Conservation (phyloP, 768 basidiomycete species). For the Serendipita sp. region DNA sequence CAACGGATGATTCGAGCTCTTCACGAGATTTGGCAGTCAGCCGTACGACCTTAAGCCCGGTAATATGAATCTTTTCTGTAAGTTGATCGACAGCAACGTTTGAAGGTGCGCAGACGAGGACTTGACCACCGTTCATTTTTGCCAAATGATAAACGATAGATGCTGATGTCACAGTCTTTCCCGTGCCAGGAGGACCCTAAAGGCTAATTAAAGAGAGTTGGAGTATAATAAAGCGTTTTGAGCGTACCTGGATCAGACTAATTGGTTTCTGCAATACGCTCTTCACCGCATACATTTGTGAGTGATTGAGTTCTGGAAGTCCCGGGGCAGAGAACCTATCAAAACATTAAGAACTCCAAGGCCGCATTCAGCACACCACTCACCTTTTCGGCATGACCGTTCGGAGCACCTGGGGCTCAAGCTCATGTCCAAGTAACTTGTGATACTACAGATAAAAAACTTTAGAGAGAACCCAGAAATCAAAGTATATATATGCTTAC, state of each 20-base stretch:
- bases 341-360: not conserved
- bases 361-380: not conserved
- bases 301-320: conserved; percentile 95
- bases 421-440: conserved; percentile 93
- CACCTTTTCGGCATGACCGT: conserved; percentile 86
- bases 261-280: conserved; percentile 96
- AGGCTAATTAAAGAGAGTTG: not conserved
- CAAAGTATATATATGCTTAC: conserved; percentile 30
- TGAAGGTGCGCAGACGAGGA: conserved; percentile 95
- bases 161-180: conserved; percentile 97
- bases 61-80: conserved; percentile 97
- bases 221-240: not conserved
- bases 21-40: conserved; percentile 96
- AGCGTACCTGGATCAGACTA: conserved; percentile 69
- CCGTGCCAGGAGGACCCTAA: conserved; percentile 87
- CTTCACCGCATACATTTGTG: conserved; percentile 99
- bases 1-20: conserved; percentile 88
- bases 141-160: conserved; percentile 97
- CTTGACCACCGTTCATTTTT: conserved; percentile 99
- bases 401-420: conserved; percentile 80
- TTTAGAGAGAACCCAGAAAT: not conserved
- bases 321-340: conserved; percentile 79
- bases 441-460: conserved; percentile 50
- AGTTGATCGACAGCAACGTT: conserved; percentile 99
- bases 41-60: conserved; percentile 96